A percentile compares a stretch with the other conserved stretches of the same genome.
Conservation (phyloP, 1,139 yeast species). For the Maudiozyma humilis region DNA sequence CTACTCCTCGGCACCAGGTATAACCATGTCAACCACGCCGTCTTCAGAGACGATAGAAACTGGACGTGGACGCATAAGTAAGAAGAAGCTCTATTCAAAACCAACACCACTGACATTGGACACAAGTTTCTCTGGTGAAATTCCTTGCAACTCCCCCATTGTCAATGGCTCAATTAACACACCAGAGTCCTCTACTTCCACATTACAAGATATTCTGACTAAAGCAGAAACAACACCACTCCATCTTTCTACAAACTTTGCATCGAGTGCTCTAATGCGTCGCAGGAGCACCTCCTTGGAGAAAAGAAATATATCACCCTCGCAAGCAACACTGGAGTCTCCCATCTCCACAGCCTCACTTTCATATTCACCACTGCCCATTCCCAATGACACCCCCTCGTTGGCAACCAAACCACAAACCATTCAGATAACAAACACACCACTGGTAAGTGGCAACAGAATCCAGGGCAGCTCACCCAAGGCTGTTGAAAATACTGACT, state of each 20-base stretch:
- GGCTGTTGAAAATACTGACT: not conserved
- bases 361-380: not conserved
- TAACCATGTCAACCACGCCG: no score
- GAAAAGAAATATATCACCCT: not conserved
- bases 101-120: not conserved
- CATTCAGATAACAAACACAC: not conserved
- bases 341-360: not conserved
- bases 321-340: not conserved
- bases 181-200: not conserved
- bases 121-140: not conserved
- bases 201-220: not conserved
- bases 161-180: not conserved
- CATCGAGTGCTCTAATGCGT: not conserved
- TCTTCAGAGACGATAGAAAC: no score
- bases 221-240: not conserved
- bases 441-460: not conserved
- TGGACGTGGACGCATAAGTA: not conserved
- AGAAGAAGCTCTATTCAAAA: not conserved
- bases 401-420: not conserved
- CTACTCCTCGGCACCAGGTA: not conserved
- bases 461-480: not conserved
- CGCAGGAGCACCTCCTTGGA: not conserved
- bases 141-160: not conserved
- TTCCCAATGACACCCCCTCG: not conserved
- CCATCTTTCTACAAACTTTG: not conserved